Evolutionary conservation across 805 yeast species (phyloP).

Genomic region (Yarrowia hollandica): DNA sequence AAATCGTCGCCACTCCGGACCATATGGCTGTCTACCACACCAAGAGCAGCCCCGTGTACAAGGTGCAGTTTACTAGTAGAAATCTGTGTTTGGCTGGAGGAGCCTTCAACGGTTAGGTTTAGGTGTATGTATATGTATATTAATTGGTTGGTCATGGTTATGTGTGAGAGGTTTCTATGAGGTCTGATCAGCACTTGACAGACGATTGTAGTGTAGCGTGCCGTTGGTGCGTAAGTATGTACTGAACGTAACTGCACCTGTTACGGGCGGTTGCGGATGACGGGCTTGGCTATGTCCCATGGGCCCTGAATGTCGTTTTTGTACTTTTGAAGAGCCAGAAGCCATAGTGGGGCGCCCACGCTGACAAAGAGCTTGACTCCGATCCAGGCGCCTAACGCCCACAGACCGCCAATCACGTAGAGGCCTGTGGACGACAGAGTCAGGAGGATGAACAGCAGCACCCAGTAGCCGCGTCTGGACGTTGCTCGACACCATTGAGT

Average conservation of each 20-base stretch:
- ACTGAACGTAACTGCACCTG: too few relatives aligned
- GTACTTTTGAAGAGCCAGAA: conserved; percentile 69
- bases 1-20: conserved; percentile 79
- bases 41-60: conserved; percentile 89
- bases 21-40: conserved; percentile 93
- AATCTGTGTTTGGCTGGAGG: conserved; percentile 94
- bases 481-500: conserved; percentile 57
- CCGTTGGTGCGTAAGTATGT: too few relatives aligned
- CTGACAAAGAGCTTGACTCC: conserved; percentile 50
- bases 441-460: conserved; percentile 35
- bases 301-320: conserved; percentile 88
- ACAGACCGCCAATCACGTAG: conserved; percentile 45
- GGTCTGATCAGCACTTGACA: conserved; percentile 29
- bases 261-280: conserved; percentile 41
- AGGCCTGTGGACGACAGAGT: conserved; percentile 38
- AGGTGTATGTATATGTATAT: not conserved
- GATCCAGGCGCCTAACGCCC: conserved; percentile 53
- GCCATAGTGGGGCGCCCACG: conserved; percentile 66
- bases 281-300: conserved; percentile 86
- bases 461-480: conserved; percentile 37
- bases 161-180: not conserved
- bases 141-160: not conserved
- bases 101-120: conserved; percentile 55
- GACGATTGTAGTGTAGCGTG: not conserved
- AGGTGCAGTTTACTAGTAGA: conserved; percentile 86